Percentiles rank a stretch among this genome's conserved stretches.
These are phyloP conservation scores for Solanum chacoense DNA, from an alignment of 305 asterid species.

Conservation along the genomic window DNA sequence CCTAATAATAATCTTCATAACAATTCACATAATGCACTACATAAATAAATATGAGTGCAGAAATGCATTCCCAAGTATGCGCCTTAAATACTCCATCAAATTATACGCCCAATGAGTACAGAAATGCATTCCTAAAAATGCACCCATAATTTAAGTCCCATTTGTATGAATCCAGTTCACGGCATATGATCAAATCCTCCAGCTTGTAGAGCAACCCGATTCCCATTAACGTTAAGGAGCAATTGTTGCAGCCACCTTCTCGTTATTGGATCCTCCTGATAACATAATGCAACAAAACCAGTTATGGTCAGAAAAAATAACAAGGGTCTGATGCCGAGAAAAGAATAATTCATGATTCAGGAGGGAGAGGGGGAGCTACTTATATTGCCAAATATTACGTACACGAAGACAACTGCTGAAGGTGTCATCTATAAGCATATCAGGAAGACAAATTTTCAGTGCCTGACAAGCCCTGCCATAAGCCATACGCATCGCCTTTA, in stretches of 20 bases:
- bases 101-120: not conserved
- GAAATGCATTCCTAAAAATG: not conserved
- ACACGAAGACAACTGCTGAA: conserved; percentile 71
- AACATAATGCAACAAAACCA: not conserved
- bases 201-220: conserved; percentile 51
- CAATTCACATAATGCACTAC: not conserved
- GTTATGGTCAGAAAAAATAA: not conserved
- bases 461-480: conserved; percentile 54
- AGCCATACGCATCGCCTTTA: not conserved
- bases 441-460: conserved; percentile 28
- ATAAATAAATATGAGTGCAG: not conserved
- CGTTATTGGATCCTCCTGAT: conserved; percentile 71
- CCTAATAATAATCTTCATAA: not conserved
- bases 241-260: conserved; percentile 73
- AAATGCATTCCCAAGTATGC: not conserved
- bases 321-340: not conserved
- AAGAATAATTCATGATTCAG: not conserved
- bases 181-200: conserved; percentile 18
- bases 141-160: not conserved
- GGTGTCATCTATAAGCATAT: conserved; percentile 57
- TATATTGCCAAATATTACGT: conserved; percentile 16
- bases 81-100: not conserved
- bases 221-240: conserved; percentile 59
- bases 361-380: not conserved
- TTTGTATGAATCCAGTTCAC: not conserved